Evolutionary conservation across 2,329 filamentous ascomycete species (phyloP).

Genomic region (Xylaria polymorpha): DNA sequence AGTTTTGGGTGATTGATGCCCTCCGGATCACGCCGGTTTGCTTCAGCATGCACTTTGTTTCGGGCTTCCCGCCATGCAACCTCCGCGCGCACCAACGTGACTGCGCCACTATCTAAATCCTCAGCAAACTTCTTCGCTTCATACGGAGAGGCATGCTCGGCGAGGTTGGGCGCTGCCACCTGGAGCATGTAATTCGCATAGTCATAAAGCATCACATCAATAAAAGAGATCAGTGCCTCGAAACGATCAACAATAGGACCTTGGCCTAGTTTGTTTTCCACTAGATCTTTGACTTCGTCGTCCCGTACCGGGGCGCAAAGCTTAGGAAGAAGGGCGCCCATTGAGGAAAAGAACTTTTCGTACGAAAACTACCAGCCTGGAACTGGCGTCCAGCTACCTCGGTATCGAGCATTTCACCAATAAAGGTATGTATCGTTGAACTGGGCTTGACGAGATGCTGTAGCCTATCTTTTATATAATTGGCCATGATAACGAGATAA

Average conservation of each 20-base stretch:
- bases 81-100: conserved; percentile 69
- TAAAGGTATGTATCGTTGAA: conserved; percentile 78
- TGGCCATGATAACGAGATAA: conserved; percentile 77
- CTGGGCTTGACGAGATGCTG: conserved; percentile 76
- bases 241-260: conserved; percentile 79
- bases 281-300: conserved; percentile 75
- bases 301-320: conserved; percentile 86
- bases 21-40: conserved; percentile 75
- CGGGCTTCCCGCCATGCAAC: conserved; percentile 74
- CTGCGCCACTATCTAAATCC: conserved; percentile 67
- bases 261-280: conserved; percentile 68
- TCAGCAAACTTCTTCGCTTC: conserved; percentile 78
- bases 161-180: conserved; percentile 75
- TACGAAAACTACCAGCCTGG: conserved; percentile 78
- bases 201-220: conserved; percentile 81
- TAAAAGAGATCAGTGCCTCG: conserved; percentile 78
- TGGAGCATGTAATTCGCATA: conserved; percentile 85
- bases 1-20: conserved; percentile 70
- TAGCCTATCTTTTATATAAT: conserved; percentile 77
- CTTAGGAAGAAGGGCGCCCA: conserved; percentile 79
- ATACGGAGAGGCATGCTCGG: conserved; percentile 77
- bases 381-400: conserved; percentile 78
- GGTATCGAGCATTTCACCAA: conserved; percentile 79
- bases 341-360: conserved; percentile 81
- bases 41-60: conserved; percentile 73